A percentile compares a stretch with the other conserved stretches of the same genome.
Evolutionary conservation across 2,329 filamentous ascomycete species (phyloP).

Genomic region (Penicillium griseofulvum): DNA sequence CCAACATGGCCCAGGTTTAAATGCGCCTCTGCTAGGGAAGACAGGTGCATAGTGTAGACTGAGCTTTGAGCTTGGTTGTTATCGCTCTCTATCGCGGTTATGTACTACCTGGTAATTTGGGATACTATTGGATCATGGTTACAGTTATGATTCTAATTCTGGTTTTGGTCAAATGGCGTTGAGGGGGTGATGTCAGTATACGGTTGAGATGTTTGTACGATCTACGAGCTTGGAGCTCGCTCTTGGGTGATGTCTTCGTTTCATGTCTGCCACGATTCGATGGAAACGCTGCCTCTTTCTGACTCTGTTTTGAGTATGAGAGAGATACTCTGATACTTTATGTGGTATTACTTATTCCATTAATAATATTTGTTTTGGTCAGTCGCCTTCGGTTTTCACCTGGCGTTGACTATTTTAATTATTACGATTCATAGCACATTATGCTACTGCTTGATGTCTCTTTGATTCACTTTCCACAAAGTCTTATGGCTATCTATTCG

Average conservation of each 20-base stretch:
- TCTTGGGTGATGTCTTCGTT: too few species aligned
- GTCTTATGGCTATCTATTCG: too few species aligned
- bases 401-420: not conserved
- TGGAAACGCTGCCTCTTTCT: not conserved
- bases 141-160: not conserved
- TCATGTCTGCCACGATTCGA: constrained; percentile 3
- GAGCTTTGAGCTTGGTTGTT: not conserved
- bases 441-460: not conserved
- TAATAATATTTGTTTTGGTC: constrained; percentile 7
- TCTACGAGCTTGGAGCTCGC: not conserved
- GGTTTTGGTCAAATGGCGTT: constrained; percentile 1
- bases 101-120: constrained; percentile 4
- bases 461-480: not conserved
- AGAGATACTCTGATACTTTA: not conserved
- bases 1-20: constrained; percentile 48
- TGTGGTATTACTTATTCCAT: constrained; percentile 6
- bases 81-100: not conserved
- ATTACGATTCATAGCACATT: not conserved
- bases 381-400: not conserved
- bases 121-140: not conserved
- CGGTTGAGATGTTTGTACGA: not conserved
- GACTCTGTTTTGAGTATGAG: not conserved
- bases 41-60: not conserved
- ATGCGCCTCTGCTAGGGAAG: not conserved
- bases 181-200: not conserved